Evolutionary conservation across 352 stramenopile species (phyloP), one percentile per base, ranked within the genome.

Genomic region (Achlya hypogyna): DNA sequence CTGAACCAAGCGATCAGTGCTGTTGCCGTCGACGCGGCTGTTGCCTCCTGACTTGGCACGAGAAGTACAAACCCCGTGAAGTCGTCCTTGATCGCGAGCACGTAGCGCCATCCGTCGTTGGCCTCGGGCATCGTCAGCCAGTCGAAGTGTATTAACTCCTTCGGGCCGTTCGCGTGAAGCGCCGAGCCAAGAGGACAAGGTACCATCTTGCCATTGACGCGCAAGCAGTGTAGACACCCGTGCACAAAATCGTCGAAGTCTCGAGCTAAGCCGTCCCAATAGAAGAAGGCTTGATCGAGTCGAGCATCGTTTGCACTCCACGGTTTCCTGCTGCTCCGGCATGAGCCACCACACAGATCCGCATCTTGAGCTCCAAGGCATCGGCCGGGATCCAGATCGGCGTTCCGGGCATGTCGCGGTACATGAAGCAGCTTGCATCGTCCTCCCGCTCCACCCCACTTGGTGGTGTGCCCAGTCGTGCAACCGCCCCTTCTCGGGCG

Each of bases 111-210:
- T 0, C 35, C 59, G 4, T 51, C 51, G n/a, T 52, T 51, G 4
- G 49, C 51, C 29, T 72, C 42, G 0, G 70, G 51, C 34, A 78
- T 66, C 0, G 54, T 70, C 5, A 80, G 32, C 20, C 71, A 82
- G 10, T 78, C 72, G 25, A 79, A 78, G 23, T 79, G 70, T 0
- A 79, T 25, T 1, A 76, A 6, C 28, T 82, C 68, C 12, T 80
- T 80, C 0, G 70, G 72, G 20, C 74, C 75, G 0, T 74, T 78
- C 4, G 68, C 71, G 9, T 58, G 49, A 18, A 78, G 18, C 0
- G 49, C 60, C 16, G 70, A 45, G 6, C 73, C 72, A 45, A 70
- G 68, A 5, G 75, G 71, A 1, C 71, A 35, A 0, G 66, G 72
- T 0, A 63, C 35, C 0, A 53, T 69, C 16, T 52, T 27, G 10